Evolutionary conservation across 192 early-diverging fungal genomes (phyloP).

Genomic region (Coemansia reversa): DNA sequence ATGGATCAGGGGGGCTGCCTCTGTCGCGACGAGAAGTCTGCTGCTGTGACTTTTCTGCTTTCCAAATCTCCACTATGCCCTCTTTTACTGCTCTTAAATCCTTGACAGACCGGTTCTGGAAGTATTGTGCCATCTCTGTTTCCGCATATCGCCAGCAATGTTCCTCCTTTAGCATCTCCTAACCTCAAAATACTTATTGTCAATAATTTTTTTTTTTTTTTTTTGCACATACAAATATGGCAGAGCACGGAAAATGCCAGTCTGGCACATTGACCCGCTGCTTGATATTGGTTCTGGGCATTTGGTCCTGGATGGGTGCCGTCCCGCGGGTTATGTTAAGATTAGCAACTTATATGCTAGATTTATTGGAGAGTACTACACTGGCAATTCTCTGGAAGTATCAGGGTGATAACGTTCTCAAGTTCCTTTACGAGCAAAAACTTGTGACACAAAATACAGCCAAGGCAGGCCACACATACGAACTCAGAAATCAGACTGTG

Average conservation of each 20-base stretch:
- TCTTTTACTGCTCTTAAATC: constrained; percentile 1
- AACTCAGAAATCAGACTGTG: too few relatives aligned
- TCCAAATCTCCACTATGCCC: too few relatives aligned
- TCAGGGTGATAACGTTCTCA: constrained; percentile 28
- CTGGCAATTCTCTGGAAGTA: constrained; percentile 28
- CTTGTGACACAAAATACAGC: constrained; percentile 7
- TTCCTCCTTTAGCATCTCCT: not conserved
- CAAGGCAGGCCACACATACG: too few relatives aligned
- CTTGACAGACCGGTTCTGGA: not conserved
- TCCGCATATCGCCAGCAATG: too few relatives aligned
- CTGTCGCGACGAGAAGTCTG: not conserved
- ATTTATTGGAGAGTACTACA: constrained; percentile 24
- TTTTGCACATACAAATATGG: not conserved
- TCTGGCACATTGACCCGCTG: not conserved
- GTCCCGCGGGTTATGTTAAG: constrained; percentile 18
- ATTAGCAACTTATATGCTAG: constrained; percentile 1
- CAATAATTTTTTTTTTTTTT: not conserved
- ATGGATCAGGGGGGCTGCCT: constrained; percentile 1
- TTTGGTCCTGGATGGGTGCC: constrained; percentile 24
- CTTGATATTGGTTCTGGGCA: not conserved
- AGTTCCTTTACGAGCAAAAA: constrained; percentile 20
- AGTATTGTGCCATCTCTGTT: too few relatives aligned
- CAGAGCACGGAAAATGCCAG: not conserved
- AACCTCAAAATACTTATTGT: not conserved
- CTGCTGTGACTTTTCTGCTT: not conserved